Conservation (phyloP, 345 rosid genomes). For the Gossypium arboreum region DNA sequence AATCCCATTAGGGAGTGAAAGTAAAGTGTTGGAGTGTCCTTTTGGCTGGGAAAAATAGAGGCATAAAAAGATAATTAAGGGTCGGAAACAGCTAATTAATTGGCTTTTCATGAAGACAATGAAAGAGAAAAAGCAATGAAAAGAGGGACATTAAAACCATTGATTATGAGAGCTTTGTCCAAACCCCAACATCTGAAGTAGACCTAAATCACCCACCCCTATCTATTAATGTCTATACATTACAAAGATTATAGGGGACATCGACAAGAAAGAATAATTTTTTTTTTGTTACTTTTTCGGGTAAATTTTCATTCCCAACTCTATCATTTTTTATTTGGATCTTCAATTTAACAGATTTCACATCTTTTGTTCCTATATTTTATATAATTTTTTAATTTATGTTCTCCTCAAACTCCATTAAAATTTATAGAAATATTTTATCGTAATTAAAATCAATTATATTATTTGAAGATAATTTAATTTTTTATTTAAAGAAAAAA, state of each 20-base stretch:
- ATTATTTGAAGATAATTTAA: no score
- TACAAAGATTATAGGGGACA: constrained; percentile 26
- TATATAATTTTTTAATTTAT: no score
- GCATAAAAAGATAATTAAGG: constrained; percentile 7
- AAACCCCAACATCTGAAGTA: constrained; percentile 27
- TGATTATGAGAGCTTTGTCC: constrained; percentile 27
- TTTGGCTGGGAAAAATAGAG: constrained; percentile 9
- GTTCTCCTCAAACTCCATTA: no score
- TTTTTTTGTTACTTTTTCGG: neutral
- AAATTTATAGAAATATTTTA: no score
- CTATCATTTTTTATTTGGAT: no score
- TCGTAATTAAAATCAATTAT: no score
- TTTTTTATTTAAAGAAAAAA: no score
- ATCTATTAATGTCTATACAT: constrained; percentile 18
- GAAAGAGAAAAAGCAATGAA: constrained; percentile 2
- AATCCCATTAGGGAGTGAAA: neutral
- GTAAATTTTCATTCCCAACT: neutral
- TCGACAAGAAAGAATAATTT: constrained; percentile 21
- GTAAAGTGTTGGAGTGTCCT: neutral
- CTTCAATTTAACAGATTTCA: no score
- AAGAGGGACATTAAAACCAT: constrained; percentile 31
- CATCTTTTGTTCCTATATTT: no score
- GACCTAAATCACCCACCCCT: constrained; percentile 23
- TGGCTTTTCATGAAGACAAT: constrained; percentile 21
- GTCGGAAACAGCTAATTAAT: constrained; percentile 19